Evolutionary conservation across 768 basidiomycete species (phyloP).

Genomic region (Pulveroboletus frians): DNA sequence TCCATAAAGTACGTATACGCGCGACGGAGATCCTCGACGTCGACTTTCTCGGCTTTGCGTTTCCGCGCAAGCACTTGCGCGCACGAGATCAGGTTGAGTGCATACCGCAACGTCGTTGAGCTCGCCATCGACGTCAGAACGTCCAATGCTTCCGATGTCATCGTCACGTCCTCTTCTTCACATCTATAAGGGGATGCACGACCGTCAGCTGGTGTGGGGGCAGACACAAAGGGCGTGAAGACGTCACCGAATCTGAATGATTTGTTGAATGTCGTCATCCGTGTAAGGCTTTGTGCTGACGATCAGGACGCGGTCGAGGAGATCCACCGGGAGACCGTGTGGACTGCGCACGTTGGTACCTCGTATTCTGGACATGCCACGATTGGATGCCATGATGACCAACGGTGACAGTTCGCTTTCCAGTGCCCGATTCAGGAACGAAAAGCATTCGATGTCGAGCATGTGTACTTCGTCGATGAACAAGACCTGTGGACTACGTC

Average conservation of each 20-base stretch:
- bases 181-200: constrained; percentile 42
- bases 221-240: too few relatives aligned
- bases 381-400: constrained; percentile 97
- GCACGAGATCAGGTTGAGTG: constrained; percentile 91
- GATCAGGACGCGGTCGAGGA: constrained; percentile 93
- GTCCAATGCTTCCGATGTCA: constrained; percentile 64
- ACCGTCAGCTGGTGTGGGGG: background rate
- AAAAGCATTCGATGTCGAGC: constrained; percentile 99
- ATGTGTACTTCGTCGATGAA: constrained; percentile 99
- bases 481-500: constrained; percentile 55
- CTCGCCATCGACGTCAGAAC: constrained; percentile 87
- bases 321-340: constrained; percentile 91
- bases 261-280: constrained; percentile 81
- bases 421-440: constrained; percentile 93
- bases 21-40: constrained; percentile 76
- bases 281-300: constrained; percentile 88
- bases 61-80: constrained; percentile 81
- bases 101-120: constrained; percentile 89
- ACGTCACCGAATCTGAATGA: constrained; percentile 80
- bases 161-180: constrained; percentile 91
- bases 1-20: constrained; percentile 91
- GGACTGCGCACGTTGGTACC: constrained; percentile 94
- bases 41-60: constrained; percentile 75
- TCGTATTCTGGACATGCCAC: constrained; percentile 90
- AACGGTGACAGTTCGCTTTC: constrained; percentile 91